Evolutionary conservation across 2,329 filamentous ascomycete genomes (phyloP).

Genomic region (Catunica adiposa): DNA sequence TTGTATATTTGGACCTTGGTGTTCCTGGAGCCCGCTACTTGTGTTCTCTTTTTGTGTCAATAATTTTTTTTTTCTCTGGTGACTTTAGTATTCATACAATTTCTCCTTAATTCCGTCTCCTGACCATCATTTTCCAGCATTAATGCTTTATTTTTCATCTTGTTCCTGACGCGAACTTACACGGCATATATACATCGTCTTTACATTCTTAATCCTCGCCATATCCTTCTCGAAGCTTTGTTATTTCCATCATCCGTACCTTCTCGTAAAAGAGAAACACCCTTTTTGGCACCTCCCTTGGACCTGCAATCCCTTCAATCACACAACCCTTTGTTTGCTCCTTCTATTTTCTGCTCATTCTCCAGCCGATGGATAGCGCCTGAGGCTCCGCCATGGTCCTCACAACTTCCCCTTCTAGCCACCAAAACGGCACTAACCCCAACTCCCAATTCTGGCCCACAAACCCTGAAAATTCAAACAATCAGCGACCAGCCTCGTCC

Average conservation of each 20-base stretch:
- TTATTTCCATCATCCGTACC: too few species aligned
- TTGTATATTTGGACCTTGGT: not conserved
- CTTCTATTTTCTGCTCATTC: not conserved
- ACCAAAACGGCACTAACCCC: slow-evolving; percentile 6
- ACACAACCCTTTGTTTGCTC: not conserved
- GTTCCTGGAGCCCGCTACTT: not conserved
- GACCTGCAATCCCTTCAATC: not conserved
- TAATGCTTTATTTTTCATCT: not conserved
- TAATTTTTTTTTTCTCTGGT: not conserved
- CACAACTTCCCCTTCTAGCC: slow-evolving; percentile 1
- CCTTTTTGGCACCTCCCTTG: too few species aligned
- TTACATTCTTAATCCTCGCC: too few species aligned
- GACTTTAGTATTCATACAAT: too few species aligned
- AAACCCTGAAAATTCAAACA: not conserved
- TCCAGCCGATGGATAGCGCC: not conserved
- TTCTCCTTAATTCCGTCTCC: too few species aligned
- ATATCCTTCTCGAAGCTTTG: too few species aligned
- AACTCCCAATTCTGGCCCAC: slow-evolving; percentile 2
- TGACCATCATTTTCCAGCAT: too few species aligned
- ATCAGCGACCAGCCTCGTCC: not conserved
- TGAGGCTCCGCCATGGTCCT: slow-evolving; percentile 12
- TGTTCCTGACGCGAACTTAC: too few species aligned
- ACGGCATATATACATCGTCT: too few species aligned
- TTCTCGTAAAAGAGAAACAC: too few species aligned
- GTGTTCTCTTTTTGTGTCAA: not conserved